Evolutionary conservation across 257 asterid species (phyloP).

Genomic region (Gardenia jasminoides): DNA sequence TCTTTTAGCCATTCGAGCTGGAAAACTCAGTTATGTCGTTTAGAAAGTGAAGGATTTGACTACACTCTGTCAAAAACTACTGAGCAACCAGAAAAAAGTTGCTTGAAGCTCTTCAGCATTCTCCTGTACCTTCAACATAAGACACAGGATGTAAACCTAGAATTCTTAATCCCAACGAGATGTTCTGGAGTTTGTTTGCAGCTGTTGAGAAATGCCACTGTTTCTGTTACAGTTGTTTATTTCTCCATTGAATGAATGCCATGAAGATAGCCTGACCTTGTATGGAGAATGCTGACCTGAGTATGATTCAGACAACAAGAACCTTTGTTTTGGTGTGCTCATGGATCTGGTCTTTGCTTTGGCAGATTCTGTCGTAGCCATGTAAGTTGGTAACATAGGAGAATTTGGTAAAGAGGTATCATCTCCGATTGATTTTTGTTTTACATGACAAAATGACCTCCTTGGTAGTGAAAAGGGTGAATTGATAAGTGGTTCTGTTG

Average conservation of each 20-base stretch:
- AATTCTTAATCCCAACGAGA: slow-evolving; percentile 22
- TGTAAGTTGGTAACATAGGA: slow-evolving; percentile 64
- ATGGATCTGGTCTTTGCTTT: slow-evolving; percentile 74
- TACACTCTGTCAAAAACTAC: not conserved
- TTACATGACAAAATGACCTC: slow-evolving; percentile 58
- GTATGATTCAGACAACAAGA: slow-evolving; percentile 49
- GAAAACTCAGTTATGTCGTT: not conserved
- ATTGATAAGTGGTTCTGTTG: slow-evolving; percentile 32
- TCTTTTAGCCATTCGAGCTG: not conserved
- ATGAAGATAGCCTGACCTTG: slow-evolving; percentile 51
- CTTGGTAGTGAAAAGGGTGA: slow-evolving; percentile 61
- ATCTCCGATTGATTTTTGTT: slow-evolving; percentile 53
- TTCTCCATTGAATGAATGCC: slow-evolving; percentile 48
- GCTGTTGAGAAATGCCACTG: slow-evolving; percentile 43
- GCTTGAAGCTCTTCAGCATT: not conserved
- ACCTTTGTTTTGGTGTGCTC: slow-evolving; percentile 78
- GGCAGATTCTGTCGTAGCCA: slow-evolving; percentile 85
- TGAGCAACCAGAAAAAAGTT: not conserved
- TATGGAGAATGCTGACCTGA: slow-evolving; percentile 60
- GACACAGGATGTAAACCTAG: not conserved
- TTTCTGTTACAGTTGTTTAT: slow-evolving; percentile 33
- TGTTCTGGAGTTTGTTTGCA: slow-evolving; percentile 24
- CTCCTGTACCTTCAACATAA: not conserved
- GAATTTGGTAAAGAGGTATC: slow-evolving; percentile 58
- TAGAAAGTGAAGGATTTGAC: not conserved